A percentile compares a stretch with the other conserved stretches of the same genome.
These are phyloP conservation scores for Aspergillus sp. DNA, from an alignment of 2,329 filamentous ascomycete species.

Conservation along the genomic window DNA sequence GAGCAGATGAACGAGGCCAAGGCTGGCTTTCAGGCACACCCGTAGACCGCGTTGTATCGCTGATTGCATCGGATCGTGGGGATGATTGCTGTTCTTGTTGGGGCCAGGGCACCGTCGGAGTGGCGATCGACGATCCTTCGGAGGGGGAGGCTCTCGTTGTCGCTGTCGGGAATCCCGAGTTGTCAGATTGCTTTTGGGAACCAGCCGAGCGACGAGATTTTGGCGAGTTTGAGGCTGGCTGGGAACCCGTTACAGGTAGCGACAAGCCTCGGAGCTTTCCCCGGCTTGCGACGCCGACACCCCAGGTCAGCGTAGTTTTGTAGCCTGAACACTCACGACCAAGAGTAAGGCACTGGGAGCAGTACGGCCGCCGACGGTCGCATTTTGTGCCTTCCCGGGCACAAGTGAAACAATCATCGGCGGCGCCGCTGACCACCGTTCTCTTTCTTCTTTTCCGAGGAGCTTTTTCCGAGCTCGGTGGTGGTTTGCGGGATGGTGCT, in stretches of 20 bases:
- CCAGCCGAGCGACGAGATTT: conserved; percentile 10
- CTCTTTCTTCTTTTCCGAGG: conserved; percentile 75
- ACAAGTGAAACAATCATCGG: conserved; percentile 94
- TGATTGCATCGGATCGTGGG: neutral
- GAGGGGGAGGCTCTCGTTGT: neutral
- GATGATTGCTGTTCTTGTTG: neutral
- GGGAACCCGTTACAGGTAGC: conserved; percentile 59
- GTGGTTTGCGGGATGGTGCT: conserved; percentile 26
- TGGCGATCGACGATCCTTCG: neutral
- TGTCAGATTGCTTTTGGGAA: neutral
- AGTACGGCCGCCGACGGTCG: conserved; percentile 89
- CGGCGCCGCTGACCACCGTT: conserved; percentile 82
- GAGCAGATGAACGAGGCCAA: conserved; percentile 14
- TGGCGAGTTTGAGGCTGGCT: conserved; percentile 29
- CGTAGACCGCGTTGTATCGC: conserved; percentile 18
- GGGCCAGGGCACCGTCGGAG: neutral
- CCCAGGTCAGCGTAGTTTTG: conserved; percentile 96
- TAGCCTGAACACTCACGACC: conserved; percentile 94
- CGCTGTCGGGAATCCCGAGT: neutral
- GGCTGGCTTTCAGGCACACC: conserved; percentile 19
- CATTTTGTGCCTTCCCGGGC: conserved; percentile 80
- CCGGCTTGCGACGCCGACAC: conserved; percentile 89
- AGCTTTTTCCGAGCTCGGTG: conserved; percentile 23
- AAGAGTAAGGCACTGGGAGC: conserved; percentile 87
- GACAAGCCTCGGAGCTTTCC: conserved; percentile 91